Conservation (phyloP, 306 rosid genomes). For the Cucumis melo region DNA sequence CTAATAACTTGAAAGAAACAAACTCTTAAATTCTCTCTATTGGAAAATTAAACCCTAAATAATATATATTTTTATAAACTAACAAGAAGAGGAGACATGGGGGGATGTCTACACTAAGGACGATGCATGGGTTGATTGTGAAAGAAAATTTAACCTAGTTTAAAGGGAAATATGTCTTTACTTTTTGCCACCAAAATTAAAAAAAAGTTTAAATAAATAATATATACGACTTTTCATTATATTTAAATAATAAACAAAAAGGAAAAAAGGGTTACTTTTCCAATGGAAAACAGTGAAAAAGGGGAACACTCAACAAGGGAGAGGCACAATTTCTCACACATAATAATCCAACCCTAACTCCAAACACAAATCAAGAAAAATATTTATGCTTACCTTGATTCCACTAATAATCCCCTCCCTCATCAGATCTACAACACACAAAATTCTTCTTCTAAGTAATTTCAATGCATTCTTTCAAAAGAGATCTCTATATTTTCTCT, state of each 20-base stretch:
- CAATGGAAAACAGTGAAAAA: background rate
- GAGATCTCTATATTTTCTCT: background rate
- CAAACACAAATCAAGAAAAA: background rate
- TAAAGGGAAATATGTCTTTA: slow-evolving; percentile 1
- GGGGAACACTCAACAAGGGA: background rate
- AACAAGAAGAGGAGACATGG: slow-evolving; percentile 1
- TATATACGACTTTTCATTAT: background rate
- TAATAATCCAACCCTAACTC: background rate
- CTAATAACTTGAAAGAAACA: background rate
- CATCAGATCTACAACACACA: background rate
- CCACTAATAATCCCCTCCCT: background rate
- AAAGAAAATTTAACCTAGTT: background rate
- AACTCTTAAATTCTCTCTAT: background rate
- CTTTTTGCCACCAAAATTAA: background rate
- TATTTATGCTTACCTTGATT: background rate
- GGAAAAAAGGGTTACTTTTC: background rate
- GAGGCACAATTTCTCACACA: background rate
- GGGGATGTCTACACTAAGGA: background rate
- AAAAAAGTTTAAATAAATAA: background rate
- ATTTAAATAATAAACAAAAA: too few species aligned
- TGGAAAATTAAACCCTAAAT: background rate
- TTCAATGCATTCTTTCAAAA: background rate
- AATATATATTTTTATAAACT: background rate
- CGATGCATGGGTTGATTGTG: slow-evolving; percentile 1
- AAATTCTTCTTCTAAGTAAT: background rate